These are phyloP conservation scores for Microcyclospora pomicola DNA, from an alignment of 2,329 filamentous ascomycete genomes.

Conservation along the genomic window DNA sequence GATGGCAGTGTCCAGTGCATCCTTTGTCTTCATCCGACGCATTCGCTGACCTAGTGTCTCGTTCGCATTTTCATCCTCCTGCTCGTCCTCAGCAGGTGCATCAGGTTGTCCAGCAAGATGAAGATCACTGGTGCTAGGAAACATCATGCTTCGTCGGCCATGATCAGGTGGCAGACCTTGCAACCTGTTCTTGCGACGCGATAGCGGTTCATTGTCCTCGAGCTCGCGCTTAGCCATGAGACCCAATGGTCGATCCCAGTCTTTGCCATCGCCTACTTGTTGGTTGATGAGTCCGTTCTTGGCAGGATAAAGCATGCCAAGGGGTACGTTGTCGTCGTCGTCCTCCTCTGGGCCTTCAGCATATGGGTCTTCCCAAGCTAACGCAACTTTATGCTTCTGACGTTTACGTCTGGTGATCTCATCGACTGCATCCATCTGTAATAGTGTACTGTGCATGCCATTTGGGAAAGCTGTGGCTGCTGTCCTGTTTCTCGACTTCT, in stretches of 20 bases:
- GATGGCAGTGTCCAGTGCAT: constrained; percentile 33
- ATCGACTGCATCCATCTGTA: constrained; percentile 81
- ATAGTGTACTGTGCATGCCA: constrained; percentile 79
- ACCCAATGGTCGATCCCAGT: constrained; percentile 52
- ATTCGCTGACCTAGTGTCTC: constrained; percentile 56
- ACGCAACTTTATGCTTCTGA: constrained; percentile 59
- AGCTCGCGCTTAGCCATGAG: constrained; percentile 68
- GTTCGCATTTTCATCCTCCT: constrained; percentile 40
- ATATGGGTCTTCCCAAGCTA: constrained; percentile 73
- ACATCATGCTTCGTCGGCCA: constrained; percentile 12
- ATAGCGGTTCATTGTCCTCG: constrained; percentile 86
- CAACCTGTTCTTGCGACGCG: constrained; percentile 59
- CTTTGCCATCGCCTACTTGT: constrained; percentile 26
- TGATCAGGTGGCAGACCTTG: constrained; percentile 37
- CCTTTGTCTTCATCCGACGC: constrained; percentile 48
- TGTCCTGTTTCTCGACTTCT: constrained; percentile 64
- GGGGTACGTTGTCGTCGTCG: constrained; percentile 71
- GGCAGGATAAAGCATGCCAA: constrained; percentile 63
- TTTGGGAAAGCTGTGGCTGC: constrained; percentile 50
- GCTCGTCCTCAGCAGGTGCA: constrained; percentile 20
- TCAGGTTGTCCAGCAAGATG: constrained; percentile 16
- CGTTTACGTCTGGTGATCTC: constrained; percentile 68
- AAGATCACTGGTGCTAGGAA: constrained; percentile 16
- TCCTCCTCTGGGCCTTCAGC: constrained; percentile 25
- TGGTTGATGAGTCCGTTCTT: constrained; percentile 40